Evolutionary conservation across 2,329 filamentous ascomycete genomes (phyloP).

Genomic region (Ampelomyces quisqualis): DNA sequence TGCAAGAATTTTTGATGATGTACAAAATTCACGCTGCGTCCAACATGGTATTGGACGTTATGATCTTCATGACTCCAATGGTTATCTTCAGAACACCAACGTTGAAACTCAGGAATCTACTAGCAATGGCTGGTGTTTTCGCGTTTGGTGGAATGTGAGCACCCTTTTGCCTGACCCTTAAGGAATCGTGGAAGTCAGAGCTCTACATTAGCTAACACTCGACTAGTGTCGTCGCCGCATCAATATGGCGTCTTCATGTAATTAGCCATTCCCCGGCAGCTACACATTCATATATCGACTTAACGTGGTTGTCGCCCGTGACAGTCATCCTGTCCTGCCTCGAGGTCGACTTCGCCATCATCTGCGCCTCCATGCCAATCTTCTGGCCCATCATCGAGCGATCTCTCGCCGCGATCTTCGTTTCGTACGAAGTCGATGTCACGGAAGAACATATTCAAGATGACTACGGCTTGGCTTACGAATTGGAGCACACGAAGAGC

Average conservation of each 20-base stretch:
- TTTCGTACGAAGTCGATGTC: constrained; percentile 38
- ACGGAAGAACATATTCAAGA: constrained; percentile 26
- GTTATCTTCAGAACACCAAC: constrained; percentile 32
- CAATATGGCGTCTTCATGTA: constrained; percentile 34
- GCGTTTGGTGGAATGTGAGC: constrained; percentile 37
- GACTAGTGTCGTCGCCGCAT: constrained; percentile 32
- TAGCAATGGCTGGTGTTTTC: constrained; percentile 38
- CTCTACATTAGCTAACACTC: constrained; percentile 17
- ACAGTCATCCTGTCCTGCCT: constrained; percentile 33
- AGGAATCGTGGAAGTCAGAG: background rate
- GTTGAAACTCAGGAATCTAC: constrained; percentile 27
- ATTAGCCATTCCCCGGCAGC: constrained; percentile 31
- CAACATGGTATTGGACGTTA: constrained; percentile 42
- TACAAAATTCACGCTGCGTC: constrained; percentile 33
- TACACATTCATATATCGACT: constrained; percentile 36
- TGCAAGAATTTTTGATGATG: constrained; percentile 21
- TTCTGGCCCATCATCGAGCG: constrained; percentile 40
- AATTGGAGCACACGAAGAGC: constrained; percentile 26
- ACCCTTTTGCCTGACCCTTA: background rate
- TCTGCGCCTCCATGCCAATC: constrained; percentile 40
- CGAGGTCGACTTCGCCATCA: constrained; percentile 35
- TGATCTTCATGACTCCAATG: constrained; percentile 35
- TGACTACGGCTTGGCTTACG: constrained; percentile 28
- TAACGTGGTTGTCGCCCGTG: constrained; percentile 34
- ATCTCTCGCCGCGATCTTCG: constrained; percentile 32